Percentiles rank a stretch among this genome's conserved stretches.
These are phyloP conservation scores for Candida sp. DNA, from an alignment of 1,139 yeast genomes.

Conservation along the genomic window DNA sequence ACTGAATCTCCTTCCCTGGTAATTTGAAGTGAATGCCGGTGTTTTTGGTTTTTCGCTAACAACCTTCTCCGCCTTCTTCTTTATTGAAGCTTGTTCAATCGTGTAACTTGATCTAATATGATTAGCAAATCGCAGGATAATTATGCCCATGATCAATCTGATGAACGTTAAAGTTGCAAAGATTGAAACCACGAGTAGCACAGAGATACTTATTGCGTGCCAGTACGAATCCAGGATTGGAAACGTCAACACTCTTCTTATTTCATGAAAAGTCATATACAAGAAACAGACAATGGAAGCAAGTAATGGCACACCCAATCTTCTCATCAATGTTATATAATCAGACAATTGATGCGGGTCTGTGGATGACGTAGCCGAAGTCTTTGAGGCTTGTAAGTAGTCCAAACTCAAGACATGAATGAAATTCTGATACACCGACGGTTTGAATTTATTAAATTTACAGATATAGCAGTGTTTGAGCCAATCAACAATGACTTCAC, in stretches of 20 bases:
- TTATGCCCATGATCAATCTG: conserved; percentile 52
- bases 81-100: neutral
- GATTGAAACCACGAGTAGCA: conserved; percentile 11
- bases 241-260: conserved; percentile 27
- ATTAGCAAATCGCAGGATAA: conserved; percentile 51
- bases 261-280: conserved; percentile 62
- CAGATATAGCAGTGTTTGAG: conserved; percentile 85
- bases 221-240: conserved; percentile 18
- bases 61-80: neutral
- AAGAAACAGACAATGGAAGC: conserved; percentile 72
- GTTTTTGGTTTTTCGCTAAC: neutral
- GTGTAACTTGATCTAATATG: conserved; percentile 3
- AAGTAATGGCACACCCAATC: conserved; percentile 79
- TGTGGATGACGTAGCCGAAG: conserved; percentile 7
- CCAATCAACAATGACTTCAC: conserved; percentile 92
- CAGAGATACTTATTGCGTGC: conserved; percentile 17
- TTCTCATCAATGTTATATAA: conserved; percentile 49
- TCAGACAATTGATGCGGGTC: conserved; percentile 36
- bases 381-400: conserved; percentile 41
- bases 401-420: conserved; percentile 62
- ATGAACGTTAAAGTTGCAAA: conserved; percentile 31
- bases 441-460: conserved; percentile 78
- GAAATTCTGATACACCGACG: conserved; percentile 69
- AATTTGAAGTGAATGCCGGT: neutral
- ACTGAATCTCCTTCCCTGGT: conserved; percentile 1